Base-by-base conservation (phyloP, 2,329 filamentous ascomycete genomes). In the Calonectria leucothoes region DNA sequence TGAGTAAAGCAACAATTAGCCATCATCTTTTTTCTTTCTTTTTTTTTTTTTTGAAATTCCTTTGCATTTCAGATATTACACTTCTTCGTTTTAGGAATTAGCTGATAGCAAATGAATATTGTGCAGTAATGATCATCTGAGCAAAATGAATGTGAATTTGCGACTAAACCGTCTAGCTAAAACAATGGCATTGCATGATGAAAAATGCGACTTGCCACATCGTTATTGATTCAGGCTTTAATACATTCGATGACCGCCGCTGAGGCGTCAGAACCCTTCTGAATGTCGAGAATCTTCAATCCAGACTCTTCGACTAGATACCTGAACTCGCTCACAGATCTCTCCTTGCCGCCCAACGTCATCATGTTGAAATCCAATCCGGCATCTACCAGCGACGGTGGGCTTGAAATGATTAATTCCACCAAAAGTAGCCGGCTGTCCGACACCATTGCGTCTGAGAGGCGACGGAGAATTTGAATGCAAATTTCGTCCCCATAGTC, bases 381-480 rank as follows among this genome's bases (percentile, higher is more conserved):
- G 2, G 79, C 72, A 2, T 79, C 78, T 31, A 78, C 72, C 6
- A 68, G 71, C 20, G 77, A 75, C 3, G 83, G 81, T 20, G 80
- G 81, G 55, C 79, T 78, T 7, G 69, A 76, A 39, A 82, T 67
- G 20, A 85, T 74, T 51, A 81, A 76, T 72, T 84, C 84, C 15
- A 82, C 77, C 23, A 85, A 80, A 11, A 85, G 77, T 1, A 85
- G 74, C 27, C 77, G 79, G 74, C 82, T 84, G 65, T 85, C 82
- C 0, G 67, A 33, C 12, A 78, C 80, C 82, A 83, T 82, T 57
- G 81, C 79, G 11, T 77, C 68, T 11, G 72, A 69, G 8, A 84
- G 77, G 48, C 81, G 81, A 11, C 81, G 78, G n/a, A 83, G 81
- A 29, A 85, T 82, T 66, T 23, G 39, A 37, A 70, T 52, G 55